A percentile compares a stretch with the other conserved stretches of the same genome.
phyloP scores from a whole-genome alignment of 495 filamentous ascomycete species.

The Alectoria sarmentosa region DNA sequence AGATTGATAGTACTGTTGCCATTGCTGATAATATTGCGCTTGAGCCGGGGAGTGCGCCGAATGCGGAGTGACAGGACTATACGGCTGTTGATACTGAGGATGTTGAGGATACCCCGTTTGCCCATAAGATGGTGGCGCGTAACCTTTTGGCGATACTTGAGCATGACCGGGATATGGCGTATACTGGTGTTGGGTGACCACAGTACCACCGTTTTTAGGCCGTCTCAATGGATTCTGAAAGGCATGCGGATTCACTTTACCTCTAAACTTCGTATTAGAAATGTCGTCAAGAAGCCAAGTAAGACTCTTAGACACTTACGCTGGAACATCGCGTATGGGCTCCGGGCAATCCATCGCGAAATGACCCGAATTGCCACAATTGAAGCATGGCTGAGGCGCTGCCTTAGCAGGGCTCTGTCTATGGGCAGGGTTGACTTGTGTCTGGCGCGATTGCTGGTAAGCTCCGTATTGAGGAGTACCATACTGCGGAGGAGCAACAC shows the following conservation, averaged over 20 bases:
- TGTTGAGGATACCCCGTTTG: slow-evolving; percentile 26
- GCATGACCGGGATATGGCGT: slow-evolving; percentile 22
- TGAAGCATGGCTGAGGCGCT: slow-evolving; percentile 35
- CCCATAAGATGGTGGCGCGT: slow-evolving; percentile 20
- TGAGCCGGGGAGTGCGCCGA: slow-evolving; percentile 24
- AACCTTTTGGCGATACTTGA: slow-evolving; percentile 16
- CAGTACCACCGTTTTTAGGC: slow-evolving; percentile 29
- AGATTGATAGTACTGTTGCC: slow-evolving; percentile 23
- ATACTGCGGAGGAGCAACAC: slow-evolving; percentile 8
- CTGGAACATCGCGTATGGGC: slow-evolving; percentile 43
- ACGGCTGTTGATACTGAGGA: slow-evolving; percentile 26
- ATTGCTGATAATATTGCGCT: slow-evolving; percentile 23
- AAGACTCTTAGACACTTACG: slow-evolving; percentile 51
- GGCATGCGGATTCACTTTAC: slow-evolving; percentile 18
- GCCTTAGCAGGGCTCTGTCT: slow-evolving; percentile 5
- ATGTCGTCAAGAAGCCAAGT: neutral
- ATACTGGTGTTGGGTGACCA: slow-evolving; percentile 36
- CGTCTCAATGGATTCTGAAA: slow-evolving; percentile 16
- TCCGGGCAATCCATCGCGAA: slow-evolving; percentile 43
- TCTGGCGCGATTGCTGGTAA: slow-evolving; percentile 17
- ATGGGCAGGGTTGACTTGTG: slow-evolving; percentile 3
- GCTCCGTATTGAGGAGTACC: slow-evolving; percentile 13
- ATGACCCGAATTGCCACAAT: slow-evolving; percentile 37
- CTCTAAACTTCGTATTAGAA: slow-evolving; percentile 13
- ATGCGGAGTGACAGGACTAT: slow-evolving; percentile 24